Percentiles rank a stretch among this genome's conserved stretches.
phyloP scores from a whole-genome alignment of 495 filamentous ascomycete genomes.

The Lasiosphaeris hirsuta region DNA sequence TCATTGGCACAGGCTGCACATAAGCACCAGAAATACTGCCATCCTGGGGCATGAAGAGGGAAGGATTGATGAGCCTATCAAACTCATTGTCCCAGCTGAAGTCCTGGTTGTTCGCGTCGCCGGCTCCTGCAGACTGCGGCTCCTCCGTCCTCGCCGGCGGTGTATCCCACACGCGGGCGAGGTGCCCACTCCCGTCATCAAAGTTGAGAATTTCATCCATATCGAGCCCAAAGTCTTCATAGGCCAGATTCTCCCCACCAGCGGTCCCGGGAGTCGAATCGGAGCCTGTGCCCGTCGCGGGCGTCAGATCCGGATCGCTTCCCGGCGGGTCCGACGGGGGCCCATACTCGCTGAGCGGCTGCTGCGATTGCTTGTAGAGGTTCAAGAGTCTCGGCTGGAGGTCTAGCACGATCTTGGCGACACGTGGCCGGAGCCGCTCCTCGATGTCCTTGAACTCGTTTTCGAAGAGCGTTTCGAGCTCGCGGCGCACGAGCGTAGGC shows the following conservation, averaged over 20 bases:
- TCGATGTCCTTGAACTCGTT: slow-evolving; percentile 25
- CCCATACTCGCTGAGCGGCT: slow-evolving; percentile 27
- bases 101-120: background rate
- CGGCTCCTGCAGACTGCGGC: background rate
- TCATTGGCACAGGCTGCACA: too few relatives aligned
- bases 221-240: too few relatives aligned
- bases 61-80: slow-evolving; percentile 7
- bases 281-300: background rate
- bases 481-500: slow-evolving; percentile 28
- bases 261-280: background rate
- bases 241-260: background rate
- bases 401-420: slow-evolving; percentile 26
- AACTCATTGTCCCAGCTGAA: slow-evolving; percentile 8
- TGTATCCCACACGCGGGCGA: background rate
- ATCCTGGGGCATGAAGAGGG: slow-evolving; percentile 3
- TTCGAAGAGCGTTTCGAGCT: slow-evolving; percentile 26
- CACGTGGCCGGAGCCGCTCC: slow-evolving; percentile 17
- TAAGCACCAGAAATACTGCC: background rate
- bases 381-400: slow-evolving; percentile 23
- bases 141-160: background rate
- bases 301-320: slow-evolving; percentile 1
- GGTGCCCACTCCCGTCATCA: background rate
- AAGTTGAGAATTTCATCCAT: background rate
- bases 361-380: slow-evolving; percentile 28
- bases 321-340: slow-evolving; percentile 1